These are phyloP conservation scores for Auricularia sp. DNA, from an alignment of 768 basidiomycete species.

Conservation along the genomic window DNA sequence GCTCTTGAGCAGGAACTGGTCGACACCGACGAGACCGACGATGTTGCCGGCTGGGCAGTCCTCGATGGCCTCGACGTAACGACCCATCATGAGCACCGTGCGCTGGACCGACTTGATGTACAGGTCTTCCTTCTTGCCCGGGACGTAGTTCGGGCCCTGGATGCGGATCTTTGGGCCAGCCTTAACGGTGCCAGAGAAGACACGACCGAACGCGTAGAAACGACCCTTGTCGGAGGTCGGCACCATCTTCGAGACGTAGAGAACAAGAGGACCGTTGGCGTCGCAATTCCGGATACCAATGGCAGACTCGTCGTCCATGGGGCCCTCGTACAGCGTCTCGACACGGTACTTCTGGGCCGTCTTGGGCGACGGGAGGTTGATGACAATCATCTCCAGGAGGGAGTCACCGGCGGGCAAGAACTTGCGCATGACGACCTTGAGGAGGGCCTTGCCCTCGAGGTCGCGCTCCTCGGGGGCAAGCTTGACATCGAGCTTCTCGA, in stretches of 20 bases:
- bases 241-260: constrained; percentile 99
- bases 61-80: constrained; percentile 96
- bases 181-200: constrained; percentile 96
- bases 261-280: constrained; percentile 89
- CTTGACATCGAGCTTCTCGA: constrained; percentile 94
- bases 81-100: constrained; percentile 99
- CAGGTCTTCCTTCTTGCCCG: constrained; percentile 97
- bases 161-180: constrained; percentile 98
- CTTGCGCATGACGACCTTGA: constrained; percentile 98
- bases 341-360: constrained; percentile 99
- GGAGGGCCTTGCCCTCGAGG: constrained; percentile 87
- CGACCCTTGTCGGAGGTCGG: constrained; percentile 99
- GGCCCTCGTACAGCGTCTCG: constrained; percentile 98
- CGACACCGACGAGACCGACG: constrained; percentile 96
- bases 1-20: constrained; percentile 99
- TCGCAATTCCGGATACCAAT: constrained; percentile 98
- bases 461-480: constrained; percentile 83
- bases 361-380: constrained; percentile 94
- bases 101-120: constrained; percentile 98
- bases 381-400: constrained; percentile 99
- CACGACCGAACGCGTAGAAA: constrained; percentile 99
- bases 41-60: constrained; percentile 99
- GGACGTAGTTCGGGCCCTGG: constrained; percentile 97
- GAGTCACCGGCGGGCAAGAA: constrained; percentile 99
- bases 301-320: constrained; percentile 99